Evolutionary conservation across 345 rosid genomes (phyloP).

Genomic region (Gossypium raimondii): DNA sequence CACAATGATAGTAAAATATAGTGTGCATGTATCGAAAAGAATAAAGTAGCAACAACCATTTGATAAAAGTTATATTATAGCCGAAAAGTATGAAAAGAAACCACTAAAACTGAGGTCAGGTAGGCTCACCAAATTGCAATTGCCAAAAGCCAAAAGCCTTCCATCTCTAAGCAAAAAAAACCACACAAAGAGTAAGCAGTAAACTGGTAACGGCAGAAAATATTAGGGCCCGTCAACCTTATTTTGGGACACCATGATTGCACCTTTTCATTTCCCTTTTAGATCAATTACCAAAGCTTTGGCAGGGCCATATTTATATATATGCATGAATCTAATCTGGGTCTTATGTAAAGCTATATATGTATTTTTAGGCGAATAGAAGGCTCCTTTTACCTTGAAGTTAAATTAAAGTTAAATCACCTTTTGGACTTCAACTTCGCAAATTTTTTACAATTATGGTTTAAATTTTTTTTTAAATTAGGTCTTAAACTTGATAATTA

Average conservation of each 20-base stretch:
- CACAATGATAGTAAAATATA: too few relatives aligned
- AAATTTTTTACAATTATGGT: too few relatives aligned
- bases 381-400: too few relatives aligned
- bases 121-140: neutral
- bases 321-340: too few relatives aligned
- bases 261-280: slow-evolving; percentile 14
- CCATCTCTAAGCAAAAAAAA: too few relatives aligned
- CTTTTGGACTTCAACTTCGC: too few relatives aligned
- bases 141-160: neutral
- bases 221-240: slow-evolving; percentile 15
- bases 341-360: too few relatives aligned
- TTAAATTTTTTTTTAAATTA: too few relatives aligned
- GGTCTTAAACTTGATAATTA: too few relatives aligned
- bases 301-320: too few relatives aligned
- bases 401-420: too few relatives aligned
- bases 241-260: slow-evolving; percentile 17
- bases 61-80: neutral
- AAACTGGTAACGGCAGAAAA: neutral
- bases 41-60: neutral
- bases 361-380: too few relatives aligned
- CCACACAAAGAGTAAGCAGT: neutral
- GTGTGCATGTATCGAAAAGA: neutral
- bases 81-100: slow-evolving; percentile 13
- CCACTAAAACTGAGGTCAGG: neutral
- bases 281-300: slow-evolving; percentile 38